Evolutionary conservation across 2,329 filamentous ascomycete species (phyloP).

Genomic region (Ciborinia camelliae): DNA sequence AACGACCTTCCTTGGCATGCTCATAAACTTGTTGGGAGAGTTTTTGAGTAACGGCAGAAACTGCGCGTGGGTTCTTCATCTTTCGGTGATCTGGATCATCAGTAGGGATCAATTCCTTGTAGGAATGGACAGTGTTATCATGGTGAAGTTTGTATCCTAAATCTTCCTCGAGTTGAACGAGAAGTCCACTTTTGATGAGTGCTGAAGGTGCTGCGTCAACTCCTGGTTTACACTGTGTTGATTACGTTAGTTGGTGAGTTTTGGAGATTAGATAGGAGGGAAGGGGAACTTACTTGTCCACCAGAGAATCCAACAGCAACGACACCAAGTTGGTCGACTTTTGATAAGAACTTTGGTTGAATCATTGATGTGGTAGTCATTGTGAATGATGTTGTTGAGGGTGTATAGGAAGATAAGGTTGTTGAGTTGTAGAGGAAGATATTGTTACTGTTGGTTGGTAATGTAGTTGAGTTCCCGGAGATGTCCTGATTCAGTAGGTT

Average conservation of each 20-base stretch:
- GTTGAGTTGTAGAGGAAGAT: neutral
- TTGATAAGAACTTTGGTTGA: slow-evolving; percentile 68
- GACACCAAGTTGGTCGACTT: slow-evolving; percentile 77
- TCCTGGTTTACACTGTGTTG: slow-evolving; percentile 73
- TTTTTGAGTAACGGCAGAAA: slow-evolving; percentile 77
- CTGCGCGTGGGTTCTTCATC: slow-evolving; percentile 91
- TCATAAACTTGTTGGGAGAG: slow-evolving; percentile 83
- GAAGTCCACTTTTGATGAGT: slow-evolving; percentile 82
- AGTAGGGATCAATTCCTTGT: slow-evolving; percentile 68
- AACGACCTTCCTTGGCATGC: slow-evolving; percentile 76
- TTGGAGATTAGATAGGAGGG: slow-evolving; percentile 3
- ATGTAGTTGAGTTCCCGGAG: neutral
- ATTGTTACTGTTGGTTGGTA: neutral
- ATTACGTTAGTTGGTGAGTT: slow-evolving; percentile 22
- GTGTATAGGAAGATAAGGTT: neutral
- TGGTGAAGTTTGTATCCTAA: slow-evolving; percentile 86
- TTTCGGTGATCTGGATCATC: slow-evolving; percentile 74
- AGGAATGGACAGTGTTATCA: slow-evolving; percentile 78
- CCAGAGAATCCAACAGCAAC: slow-evolving; percentile 96
- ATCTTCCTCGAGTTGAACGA: slow-evolving; percentile 77
- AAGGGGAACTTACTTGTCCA: slow-evolving; percentile 67
- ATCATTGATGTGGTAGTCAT: slow-evolving; percentile 39
- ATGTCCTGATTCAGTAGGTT: neutral
- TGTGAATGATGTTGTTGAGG: slow-evolving; percentile 14
- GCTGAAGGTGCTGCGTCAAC: slow-evolving; percentile 89